Conservation (phyloP, 768 basidiomycete species). For the Macrolepiota dolichaula region DNA sequence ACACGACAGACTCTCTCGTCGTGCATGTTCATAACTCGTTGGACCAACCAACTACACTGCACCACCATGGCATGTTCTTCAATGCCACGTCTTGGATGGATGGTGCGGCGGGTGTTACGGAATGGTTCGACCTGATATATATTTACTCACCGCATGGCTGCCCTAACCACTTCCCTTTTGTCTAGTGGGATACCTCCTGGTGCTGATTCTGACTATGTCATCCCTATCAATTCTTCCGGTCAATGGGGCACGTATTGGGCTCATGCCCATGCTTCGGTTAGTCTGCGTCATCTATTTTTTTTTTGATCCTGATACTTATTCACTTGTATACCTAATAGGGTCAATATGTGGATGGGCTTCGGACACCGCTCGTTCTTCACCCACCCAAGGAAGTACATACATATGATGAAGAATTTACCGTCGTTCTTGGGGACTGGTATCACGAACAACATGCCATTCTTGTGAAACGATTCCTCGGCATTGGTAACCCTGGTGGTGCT, state of each 20-base stretch:
- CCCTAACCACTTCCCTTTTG: neutral
- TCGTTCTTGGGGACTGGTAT: conserved; percentile 92
- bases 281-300: conserved; percentile 15
- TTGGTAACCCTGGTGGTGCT: conserved; percentile 75
- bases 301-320: neutral
- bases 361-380: conserved; percentile 82
- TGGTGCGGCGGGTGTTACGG: conserved; percentile 76
- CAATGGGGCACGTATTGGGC: conserved; percentile 85
- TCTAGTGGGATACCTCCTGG: conserved; percentile 76
- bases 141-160: neutral
- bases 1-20: conserved; percentile 65
- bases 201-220: conserved; percentile 65
- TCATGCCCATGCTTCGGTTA: conserved; percentile 60
- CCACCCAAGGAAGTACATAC: conserved; percentile 58
- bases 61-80: conserved; percentile 97
- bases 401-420: conserved; percentile 90
- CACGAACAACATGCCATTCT: conserved; percentile 69
- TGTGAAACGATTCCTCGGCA: conserved; percentile 62
- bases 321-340: conserved; percentile 39
- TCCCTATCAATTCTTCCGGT: conserved; percentile 64
- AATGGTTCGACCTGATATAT: conserved; percentile 58
- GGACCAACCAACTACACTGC: conserved; percentile 64
- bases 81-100: conserved; percentile 87
- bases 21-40: conserved; percentile 78
- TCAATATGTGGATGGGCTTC: conserved; percentile 91